A percentile compares a stretch with the other conserved stretches of the same genome.
phyloP scores from a whole-genome alignment of 2,329 filamentous ascomycete genomes.

The Claviceps humidiphila region DNA sequence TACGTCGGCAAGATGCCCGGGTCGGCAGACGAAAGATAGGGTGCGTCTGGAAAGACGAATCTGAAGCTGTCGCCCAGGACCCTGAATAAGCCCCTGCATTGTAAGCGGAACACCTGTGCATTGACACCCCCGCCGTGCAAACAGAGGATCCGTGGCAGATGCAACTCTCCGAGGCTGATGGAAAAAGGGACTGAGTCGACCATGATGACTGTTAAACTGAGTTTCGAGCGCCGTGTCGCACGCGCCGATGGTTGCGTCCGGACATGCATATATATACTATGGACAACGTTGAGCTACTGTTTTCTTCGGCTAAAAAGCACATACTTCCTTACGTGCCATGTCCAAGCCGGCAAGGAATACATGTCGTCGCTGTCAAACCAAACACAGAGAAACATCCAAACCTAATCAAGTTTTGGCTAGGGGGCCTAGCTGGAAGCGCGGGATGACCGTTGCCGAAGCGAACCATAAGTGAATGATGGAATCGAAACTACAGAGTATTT shows the following conservation, averaged over 20 bases:
- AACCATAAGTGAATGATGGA: not conserved
- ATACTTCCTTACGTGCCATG: not conserved
- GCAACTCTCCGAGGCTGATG: not conserved
- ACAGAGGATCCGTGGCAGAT: slow-evolving; percentile 54
- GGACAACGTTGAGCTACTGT: not conserved
- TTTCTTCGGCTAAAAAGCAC: not conserved
- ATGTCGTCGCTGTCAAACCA: too few relatives aligned
- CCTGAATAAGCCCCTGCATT: slow-evolving; percentile 38
- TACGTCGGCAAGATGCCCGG: slow-evolving; percentile 50
- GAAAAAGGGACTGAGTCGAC: not conserved
- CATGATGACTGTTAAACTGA: not conserved
- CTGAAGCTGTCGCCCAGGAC: slow-evolving; percentile 44
- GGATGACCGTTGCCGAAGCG: not conserved
- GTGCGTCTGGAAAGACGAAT: slow-evolving; percentile 54
- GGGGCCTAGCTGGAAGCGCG: not conserved
- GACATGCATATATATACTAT: not conserved
- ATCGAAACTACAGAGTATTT: not conserved
- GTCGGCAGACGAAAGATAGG: slow-evolving; percentile 46
- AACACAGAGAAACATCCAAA: not conserved
- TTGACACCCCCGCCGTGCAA: slow-evolving; percentile 62
- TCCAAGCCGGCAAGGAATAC: not conserved
- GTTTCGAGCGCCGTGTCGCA: not conserved
- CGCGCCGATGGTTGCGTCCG: not conserved
- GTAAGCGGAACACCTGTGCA: slow-evolving; percentile 47
- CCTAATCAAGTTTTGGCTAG: not conserved